Base-by-base conservation (phyloP, 345 rosid species). In the Adansonia digitata region DNA sequence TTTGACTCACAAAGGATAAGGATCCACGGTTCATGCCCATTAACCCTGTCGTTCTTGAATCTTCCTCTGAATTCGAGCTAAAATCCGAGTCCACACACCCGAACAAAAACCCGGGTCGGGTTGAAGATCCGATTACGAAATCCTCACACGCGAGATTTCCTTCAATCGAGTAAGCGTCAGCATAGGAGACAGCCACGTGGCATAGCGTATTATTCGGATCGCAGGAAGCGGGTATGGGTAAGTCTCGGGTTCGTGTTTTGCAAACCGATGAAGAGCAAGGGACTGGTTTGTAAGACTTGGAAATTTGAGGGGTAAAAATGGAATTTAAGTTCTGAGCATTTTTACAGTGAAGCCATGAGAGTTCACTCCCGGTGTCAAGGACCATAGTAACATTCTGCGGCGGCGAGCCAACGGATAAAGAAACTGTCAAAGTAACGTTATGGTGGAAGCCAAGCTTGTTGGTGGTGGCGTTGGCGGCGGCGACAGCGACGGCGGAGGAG, bases 11-110 rank as follows among this genome's bases (percentile, higher is more conserved):
- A 14, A 91, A 89, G 1, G 97, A 91, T 70, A 91, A 79, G 1
- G 94, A 85, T 0, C 97, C 94, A 10, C 90, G 92, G 79, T 91
- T 91, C 97, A 91, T 86, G 0, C 97, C 97, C 89, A 91, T 88
- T 62, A 91, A 69, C 68, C 97, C 97, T 63, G 97, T 88, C 0
- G 87, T 82, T 78, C 75, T 86, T 3, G 87, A 75, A 35, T 91
- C 97, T 48, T 91, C 94, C 6, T 84, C 87, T 0, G 85, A n/a
- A 64, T 77, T 82, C 0, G 94, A 82, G 78, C 91, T 91, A 69
- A 65, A 81, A 73, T 89, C 91, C 2, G 94, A 71, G 67, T 88
- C 91, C 97, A 89, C 87, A 70, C 94, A 91, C 40, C 97, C 97
- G 78, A 91, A 91, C 9, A 89, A 13, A 1, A 86, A 84, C 0